Evolutionary conservation across 352 stramenopile species (phyloP), one percentile per base, ranked within the genome.

Genomic region (Thraustotheca clavata): DNA sequence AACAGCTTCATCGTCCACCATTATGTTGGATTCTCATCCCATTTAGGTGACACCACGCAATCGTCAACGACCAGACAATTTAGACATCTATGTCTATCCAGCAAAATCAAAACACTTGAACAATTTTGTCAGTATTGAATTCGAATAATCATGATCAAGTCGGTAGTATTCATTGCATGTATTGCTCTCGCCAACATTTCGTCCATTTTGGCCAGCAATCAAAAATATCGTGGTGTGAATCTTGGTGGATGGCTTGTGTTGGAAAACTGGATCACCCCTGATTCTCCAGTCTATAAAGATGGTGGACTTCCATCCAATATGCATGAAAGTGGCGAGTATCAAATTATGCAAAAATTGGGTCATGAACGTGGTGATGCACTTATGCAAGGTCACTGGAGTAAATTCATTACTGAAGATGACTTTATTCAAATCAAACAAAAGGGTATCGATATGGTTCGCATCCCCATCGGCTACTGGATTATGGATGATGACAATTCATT

Each of bases 211-310:
- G 43, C 43, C 43, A 11, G 1, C 43, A 35, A 52, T 31, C 24
- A 31, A 24, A 24, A 52, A 24, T 31, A 9, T 29, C 67, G 70
- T 7, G 72, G 72, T 27, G 71, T 77, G 27, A 77, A 76, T 59
- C 52, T 77, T 35, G 71, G 69, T 20, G 69, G 67, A 26, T 77
- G 71, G 71, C 67, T 77, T 49, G 62, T 77, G 3, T 62, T 60
- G 4, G 69, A 77, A 55, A 69, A 73, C 11, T 75, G 71, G 71
- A 75, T 77, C 63, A 77, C 59, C 29, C 26, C 32, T 12, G 49
- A 63, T 12, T 60, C 67, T 12, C 59, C 69, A n/a, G 69, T 77
- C 3, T 77, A 67, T 61, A 52, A 9, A 9, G 43, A 52, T 14
- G 12, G 9, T 9, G 43, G 43, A 11, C 11, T 52, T 7, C 26